Conservation (phyloP, 805 yeast species). For the Saccharomycopsis amapae region DNA sequence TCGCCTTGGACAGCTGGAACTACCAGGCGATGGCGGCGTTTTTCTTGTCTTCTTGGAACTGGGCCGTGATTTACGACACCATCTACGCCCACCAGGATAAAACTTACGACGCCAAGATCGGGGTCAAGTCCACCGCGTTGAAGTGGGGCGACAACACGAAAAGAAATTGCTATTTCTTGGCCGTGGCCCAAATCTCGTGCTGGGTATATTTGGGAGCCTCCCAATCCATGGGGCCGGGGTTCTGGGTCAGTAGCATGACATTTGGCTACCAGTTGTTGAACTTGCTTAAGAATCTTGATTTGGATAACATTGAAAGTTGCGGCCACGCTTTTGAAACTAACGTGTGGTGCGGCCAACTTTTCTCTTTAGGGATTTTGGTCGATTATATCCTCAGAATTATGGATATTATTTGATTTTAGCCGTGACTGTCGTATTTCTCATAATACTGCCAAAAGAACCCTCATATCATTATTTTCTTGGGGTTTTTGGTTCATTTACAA, state of each 20-base stretch:
- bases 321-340: slow-evolving; percentile 79
- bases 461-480: too few species aligned
- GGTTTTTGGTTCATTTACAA: too few species aligned
- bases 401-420: slow-evolving; percentile 34
- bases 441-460: too few species aligned
- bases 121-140: slow-evolving; percentile 91
- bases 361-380: slow-evolving; percentile 57
- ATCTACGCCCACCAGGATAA: slow-evolving; percentile 98
- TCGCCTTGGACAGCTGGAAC: slow-evolving; percentile 87
- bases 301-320: slow-evolving; percentile 75
- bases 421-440: too few species aligned
- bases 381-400: slow-evolving; percentile 51
- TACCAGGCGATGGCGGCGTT: slow-evolving; percentile 71
- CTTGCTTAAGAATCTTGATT: slow-evolving; percentile 67
- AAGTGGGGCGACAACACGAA: slow-evolving; percentile 86
- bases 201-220: slow-evolving; percentile 62
- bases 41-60: slow-evolving; percentile 66
- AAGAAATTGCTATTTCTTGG: slow-evolving; percentile 54
- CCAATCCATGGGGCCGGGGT: slow-evolving; percentile 75
- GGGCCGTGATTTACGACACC: slow-evolving; percentile 97
- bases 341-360: slow-evolving; percentile 64
- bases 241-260: slow-evolving; percentile 53
- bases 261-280: slow-evolving; percentile 63
- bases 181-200: slow-evolving; percentile 59
- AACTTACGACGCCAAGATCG: slow-evolving; percentile 76